Evolutionary conservation across 2,329 filamentous ascomycete genomes (phyloP).

Genomic region (Monosporascus sp.): DNA sequence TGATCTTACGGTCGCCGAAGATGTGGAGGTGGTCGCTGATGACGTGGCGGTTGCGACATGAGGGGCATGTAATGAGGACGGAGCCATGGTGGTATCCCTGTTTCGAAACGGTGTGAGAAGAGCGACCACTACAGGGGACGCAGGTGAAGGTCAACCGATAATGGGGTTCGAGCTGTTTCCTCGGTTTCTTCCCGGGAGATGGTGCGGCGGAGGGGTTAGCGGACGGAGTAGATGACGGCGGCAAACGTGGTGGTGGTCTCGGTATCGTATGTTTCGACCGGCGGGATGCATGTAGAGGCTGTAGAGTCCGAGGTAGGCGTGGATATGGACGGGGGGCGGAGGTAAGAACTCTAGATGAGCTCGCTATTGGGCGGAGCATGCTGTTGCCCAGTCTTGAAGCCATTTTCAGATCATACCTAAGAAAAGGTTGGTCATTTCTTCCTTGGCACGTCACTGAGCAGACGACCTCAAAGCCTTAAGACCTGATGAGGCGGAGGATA

Average conservation of each 20-base stretch:
- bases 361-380: background rate
- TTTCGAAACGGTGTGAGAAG: slow-evolving; percentile 82
- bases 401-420: slow-evolving; percentile 11
- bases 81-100: slow-evolving; percentile 93
- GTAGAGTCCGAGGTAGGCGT: slow-evolving; percentile 17
- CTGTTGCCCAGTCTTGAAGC: slow-evolving; percentile 8
- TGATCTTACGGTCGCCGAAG: slow-evolving; percentile 65
- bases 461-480: too few relatives aligned
- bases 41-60: slow-evolving; percentile 80
- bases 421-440: background rate
- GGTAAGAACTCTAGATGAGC: slow-evolving; percentile 5
- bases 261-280: slow-evolving; percentile 26
- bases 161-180: slow-evolving; percentile 49
- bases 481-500: background rate
- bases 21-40: slow-evolving; percentile 85
- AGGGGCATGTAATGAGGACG: slow-evolving; percentile 81
- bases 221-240: slow-evolving; percentile 1
- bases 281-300: slow-evolving; percentile 12
- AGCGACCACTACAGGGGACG: slow-evolving; percentile 73
- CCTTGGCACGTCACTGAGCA: too few relatives aligned
- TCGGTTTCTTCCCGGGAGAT: slow-evolving; percentile 21
- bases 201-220: background rate
- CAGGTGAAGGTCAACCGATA: slow-evolving; percentile 94
- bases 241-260: slow-evolving; percentile 11
- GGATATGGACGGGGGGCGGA: slow-evolving; percentile 12